Evolutionary conservation across 75 land plant genomes (phyloP).

Genomic region (Picea sitchensis): DNA sequence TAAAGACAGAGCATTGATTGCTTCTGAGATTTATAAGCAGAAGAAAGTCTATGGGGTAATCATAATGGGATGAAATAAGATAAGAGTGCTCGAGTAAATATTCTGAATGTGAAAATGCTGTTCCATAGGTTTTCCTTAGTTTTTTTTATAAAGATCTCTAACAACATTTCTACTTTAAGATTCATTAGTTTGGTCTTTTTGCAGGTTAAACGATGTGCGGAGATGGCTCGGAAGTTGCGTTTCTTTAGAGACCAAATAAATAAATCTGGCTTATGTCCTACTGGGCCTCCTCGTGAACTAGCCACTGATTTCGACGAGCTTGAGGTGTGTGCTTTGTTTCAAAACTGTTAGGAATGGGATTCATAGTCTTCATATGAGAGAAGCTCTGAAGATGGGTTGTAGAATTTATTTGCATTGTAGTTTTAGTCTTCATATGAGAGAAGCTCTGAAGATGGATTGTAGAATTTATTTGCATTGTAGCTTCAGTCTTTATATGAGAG

Average conservation of each 20-base stretch:
- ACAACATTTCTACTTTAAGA: background rate
- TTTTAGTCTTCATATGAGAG: background rate
- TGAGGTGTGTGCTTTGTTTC: slow-evolving; percentile 43
- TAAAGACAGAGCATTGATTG: background rate
- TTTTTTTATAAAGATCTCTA: slow-evolving; percentile 4
- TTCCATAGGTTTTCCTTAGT: background rate
- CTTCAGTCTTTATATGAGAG: background rate
- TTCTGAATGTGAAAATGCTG: background rate
- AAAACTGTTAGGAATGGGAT: background rate
- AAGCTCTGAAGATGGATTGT: background rate
- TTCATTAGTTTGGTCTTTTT: background rate
- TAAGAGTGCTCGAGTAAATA: background rate
- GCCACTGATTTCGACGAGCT: slow-evolving; percentile 72
- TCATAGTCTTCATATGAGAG: background rate
- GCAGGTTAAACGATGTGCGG: slow-evolving; percentile 92
- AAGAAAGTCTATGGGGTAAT: background rate
- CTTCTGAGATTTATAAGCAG: background rate
- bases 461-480: background rate
- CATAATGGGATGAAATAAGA: too few species aligned
- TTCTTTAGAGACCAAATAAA: slow-evolving; percentile 80
- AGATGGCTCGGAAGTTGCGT: slow-evolving; percentile 77
- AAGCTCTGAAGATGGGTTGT: background rate
- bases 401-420: background rate
- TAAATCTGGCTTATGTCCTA: slow-evolving; percentile 56
- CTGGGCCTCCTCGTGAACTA: slow-evolving; percentile 42